Conservation (phyloP, 1,284 basidiomycete genomes). For the Veloboletus limbatus region DNA sequence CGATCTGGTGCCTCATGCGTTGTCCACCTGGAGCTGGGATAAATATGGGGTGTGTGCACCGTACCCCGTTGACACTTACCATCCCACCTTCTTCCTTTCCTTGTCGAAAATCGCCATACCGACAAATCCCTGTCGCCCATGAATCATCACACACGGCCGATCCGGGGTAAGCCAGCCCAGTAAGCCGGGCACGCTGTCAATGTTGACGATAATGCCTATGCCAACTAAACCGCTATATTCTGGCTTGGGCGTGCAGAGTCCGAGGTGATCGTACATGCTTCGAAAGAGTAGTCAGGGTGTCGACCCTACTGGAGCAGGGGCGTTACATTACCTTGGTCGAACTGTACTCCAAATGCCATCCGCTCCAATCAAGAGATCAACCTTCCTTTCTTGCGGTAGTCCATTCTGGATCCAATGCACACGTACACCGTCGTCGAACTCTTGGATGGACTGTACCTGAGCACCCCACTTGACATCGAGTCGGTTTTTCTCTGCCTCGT, state of each 20-base stretch:
- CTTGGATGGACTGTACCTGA: slow-evolving; percentile 27
- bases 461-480: slow-evolving; percentile 26
- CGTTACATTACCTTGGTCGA: slow-evolving; percentile 20
- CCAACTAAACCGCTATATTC: slow-evolving; percentile 33
- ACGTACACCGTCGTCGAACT: slow-evolving; percentile 24
- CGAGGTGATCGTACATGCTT: slow-evolving; percentile 29
- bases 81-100: slow-evolving; percentile 22
- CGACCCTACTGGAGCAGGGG: background rate
- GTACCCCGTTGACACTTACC: slow-evolving; percentile 15
- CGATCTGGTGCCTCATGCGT: slow-evolving; percentile 27
- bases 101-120: slow-evolving; percentile 31
- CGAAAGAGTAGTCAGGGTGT: slow-evolving; percentile 4
- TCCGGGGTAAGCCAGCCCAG: slow-evolving; percentile 18
- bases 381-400: slow-evolving; percentile 22
- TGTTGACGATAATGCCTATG: slow-evolving; percentile 22
- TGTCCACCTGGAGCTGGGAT: slow-evolving; percentile 26
- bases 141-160: slow-evolving; percentile 30
- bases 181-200: slow-evolving; percentile 24
- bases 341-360: slow-evolving; percentile 35
- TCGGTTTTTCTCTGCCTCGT: slow-evolving; percentile 23
- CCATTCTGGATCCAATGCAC: slow-evolving; percentile 29
- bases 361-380: slow-evolving; percentile 32
- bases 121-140: slow-evolving; percentile 30
- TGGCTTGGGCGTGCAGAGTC: slow-evolving; percentile 19
- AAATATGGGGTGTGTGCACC: background rate